Conservation (phyloP, 371 early-diverging fungal species). For the Circinella minor region DNA sequence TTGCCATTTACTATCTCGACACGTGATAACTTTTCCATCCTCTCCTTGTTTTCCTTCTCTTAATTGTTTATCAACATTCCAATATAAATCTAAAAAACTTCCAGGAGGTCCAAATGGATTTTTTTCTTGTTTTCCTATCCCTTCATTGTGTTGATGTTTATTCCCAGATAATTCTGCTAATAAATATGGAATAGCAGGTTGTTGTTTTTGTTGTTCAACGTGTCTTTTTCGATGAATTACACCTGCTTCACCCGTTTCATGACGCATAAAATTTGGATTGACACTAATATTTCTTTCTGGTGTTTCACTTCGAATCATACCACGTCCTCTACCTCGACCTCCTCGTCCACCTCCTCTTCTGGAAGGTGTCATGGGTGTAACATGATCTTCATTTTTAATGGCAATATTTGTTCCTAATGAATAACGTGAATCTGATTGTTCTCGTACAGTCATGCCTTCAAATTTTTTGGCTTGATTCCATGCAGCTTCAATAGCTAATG, state of each 20-base stretch:
- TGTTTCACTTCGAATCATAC: no score
- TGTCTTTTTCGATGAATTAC: not conserved
- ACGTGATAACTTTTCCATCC: slow-evolving; percentile 4
- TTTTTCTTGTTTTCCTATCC: slow-evolving; percentile 4
- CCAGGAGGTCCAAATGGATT: slow-evolving; percentile 12
- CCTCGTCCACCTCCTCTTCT: not conserved
- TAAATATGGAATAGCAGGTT: not conserved
- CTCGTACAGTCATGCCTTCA: slow-evolving; percentile 44
- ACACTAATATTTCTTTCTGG: slow-evolving; percentile 2
- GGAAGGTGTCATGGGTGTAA: not conserved
- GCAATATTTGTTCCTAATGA: not conserved
- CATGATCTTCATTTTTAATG: not conserved
- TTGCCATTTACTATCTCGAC: slow-evolving; percentile 8
- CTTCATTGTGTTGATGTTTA: not conserved
- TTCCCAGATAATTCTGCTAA: not conserved
- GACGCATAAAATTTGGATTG: slow-evolving; percentile 22
- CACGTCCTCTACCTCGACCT: slow-evolving; percentile 3
- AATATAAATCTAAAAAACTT: slow-evolving; percentile 8
- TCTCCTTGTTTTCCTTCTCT: slow-evolving; percentile 16
- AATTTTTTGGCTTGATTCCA: slow-evolving; percentile 39
- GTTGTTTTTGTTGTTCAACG: not conserved
- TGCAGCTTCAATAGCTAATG: slow-evolving; percentile 22
- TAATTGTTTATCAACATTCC: slow-evolving; percentile 19
- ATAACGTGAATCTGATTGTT: slow-evolving; percentile 30
- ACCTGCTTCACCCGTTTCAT: not conserved